Conservation (phyloP, 192 early-diverging fungal species). For the Coemansia sp. region DNA sequence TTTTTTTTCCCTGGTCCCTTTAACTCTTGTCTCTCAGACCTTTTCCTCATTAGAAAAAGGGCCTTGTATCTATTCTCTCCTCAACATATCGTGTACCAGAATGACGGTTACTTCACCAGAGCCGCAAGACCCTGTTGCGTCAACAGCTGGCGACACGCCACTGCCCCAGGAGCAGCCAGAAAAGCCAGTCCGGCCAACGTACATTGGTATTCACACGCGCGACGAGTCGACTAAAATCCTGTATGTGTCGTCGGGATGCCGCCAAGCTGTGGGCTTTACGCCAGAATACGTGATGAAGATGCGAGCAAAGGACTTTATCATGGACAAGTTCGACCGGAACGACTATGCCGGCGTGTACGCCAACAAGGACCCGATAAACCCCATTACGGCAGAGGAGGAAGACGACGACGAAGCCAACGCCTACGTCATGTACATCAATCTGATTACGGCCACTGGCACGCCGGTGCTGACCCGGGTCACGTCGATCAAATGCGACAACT, state of each 20-base stretch:
- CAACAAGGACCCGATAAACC: constrained; percentile 1
- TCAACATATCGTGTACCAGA: no score
- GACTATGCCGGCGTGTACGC: constrained; percentile 26
- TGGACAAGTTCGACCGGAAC: constrained; percentile 15
- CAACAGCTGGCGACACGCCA: no score
- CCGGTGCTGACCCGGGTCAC: constrained; percentile 29
- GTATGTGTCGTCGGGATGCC: constrained; percentile 34
- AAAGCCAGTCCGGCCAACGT: constrained; percentile 16
- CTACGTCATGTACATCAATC: constrained; percentile 34
- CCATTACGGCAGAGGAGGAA: not conserved
- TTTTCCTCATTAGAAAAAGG: no score
- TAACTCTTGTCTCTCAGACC: no score
- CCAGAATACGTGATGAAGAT: constrained; percentile 16
- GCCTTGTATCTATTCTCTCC: no score
- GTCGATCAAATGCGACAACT: constrained; percentile 36
- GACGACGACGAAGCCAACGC: constrained; percentile 24
- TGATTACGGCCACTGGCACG: constrained; percentile 9
- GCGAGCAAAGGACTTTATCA: constrained; percentile 26
- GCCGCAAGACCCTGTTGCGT: no score
- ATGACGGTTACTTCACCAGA: no score
- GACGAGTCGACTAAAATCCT: constrained; percentile 27
- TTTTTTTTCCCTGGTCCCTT: no score
- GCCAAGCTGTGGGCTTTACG: constrained; percentile 27
- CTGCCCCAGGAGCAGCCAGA: not conserved
- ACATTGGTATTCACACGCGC: constrained; percentile 26